Conservation (phyloP, 495 filamentous ascomycete genomes). For the Massariosphaeria phaeospora region DNA sequence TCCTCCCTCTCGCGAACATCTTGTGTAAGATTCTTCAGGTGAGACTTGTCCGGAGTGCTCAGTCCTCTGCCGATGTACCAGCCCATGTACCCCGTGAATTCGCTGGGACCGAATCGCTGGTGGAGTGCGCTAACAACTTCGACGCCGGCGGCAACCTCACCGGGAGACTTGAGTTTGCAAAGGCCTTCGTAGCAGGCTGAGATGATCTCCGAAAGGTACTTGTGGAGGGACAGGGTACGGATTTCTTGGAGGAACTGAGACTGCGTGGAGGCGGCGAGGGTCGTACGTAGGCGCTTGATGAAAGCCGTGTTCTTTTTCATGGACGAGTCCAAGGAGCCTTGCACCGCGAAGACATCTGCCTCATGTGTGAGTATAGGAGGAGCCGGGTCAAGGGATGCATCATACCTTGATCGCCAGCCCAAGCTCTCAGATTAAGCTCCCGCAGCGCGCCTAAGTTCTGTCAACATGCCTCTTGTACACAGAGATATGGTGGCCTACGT, state of each 20-base stretch:
- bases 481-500: conserved; percentile 49
- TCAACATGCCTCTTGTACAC: conserved; percentile 10
- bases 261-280: conserved; percentile 70
- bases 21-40: conserved; percentile 69
- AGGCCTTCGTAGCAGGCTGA: conserved; percentile 97
- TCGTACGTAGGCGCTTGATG: conserved; percentile 92
- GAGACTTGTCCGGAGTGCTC: conserved; percentile 82
- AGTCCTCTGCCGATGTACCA: conserved; percentile 91
- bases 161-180: conserved; percentile 80
- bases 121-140: conserved; percentile 93
- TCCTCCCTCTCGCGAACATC: conserved; percentile 93
- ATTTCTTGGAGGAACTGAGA: conserved; percentile 87
- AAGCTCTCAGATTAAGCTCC: conserved; percentile 77
- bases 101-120: conserved; percentile 84
- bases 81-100: conserved; percentile 87
- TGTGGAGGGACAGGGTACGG: conserved; percentile 85
- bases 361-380: conserved; percentile 29
- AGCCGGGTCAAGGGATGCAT: background rate
- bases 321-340: conserved; percentile 82
- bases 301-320: conserved; percentile 99
- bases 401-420: conserved; percentile 81
- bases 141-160: conserved; percentile 84
- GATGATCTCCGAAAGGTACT: conserved; percentile 96
- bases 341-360: conserved; percentile 73
- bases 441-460: conserved; percentile 70